Base-by-base conservation (phyloP, 2,329 filamentous ascomycete genomes). In the Penicillium sp. region DNA sequence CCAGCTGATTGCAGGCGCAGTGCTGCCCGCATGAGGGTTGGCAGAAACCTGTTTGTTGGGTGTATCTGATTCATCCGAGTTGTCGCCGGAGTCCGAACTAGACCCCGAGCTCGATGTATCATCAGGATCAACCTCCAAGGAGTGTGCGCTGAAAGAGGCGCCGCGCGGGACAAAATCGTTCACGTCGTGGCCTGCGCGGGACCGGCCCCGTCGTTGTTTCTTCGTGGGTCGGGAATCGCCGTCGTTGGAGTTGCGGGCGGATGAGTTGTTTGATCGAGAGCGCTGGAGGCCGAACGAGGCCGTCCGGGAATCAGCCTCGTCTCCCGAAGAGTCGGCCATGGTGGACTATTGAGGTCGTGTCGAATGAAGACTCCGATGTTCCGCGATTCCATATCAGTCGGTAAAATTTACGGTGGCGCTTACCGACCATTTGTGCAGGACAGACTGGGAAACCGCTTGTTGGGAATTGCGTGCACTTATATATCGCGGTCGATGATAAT, bases 251-350 rank as follows among this genome's bases (percentile, higher is more conserved):
- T 64, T 56, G 57, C 56, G 57, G 48, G 59, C 58, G 7, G 64
- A 64, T 35, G 52, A 55, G 27, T 53, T 55, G 9, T 61, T 62
- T 35, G 51, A 52, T 44, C 60, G 64, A 41, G 48, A 51, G 16
- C 74, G 74, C 62, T 71, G 72, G 33, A 63, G 57, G 14, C 75
- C 74, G 22, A 79, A 66, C 2, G 70, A 67, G 41, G 74, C 74
- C 33, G 75, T 79, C 43, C 78, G 69, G 16, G 78, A 80, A 57
- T 80, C 71, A 44, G 68, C 65, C 28, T 74, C 69, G 44, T 72
- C 68, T 39, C 60, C 66, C 25, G 66, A 41, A 41, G 22, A 63
- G 27, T 62, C 58, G 44, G 63, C 22, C 66, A 68, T 69, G 31
- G 33, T 45, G 28, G 38, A 14, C 20, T 22, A 40, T 22, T 22